These are phyloP conservation scores for Saccharomycopsis babjevae DNA, from an alignment of 805 yeast species.

Conservation along the genomic window DNA sequence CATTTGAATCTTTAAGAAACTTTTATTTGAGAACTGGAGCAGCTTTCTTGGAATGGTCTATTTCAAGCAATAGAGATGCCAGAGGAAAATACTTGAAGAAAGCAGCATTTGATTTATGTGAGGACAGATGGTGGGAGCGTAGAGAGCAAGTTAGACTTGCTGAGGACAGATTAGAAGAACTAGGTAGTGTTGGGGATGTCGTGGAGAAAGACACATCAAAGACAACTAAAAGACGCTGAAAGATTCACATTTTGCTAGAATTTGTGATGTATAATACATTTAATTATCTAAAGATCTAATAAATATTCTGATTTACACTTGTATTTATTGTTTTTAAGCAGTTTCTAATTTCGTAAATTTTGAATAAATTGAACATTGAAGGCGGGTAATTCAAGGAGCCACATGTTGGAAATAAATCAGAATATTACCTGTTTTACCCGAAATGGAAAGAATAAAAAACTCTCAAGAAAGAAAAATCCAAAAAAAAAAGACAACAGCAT, in stretches of 20 bases:
- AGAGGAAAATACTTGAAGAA: conserved; percentile 86
- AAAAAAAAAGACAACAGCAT: neutral
- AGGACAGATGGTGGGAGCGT: conserved; percentile 98
- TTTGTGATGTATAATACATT: neutral
- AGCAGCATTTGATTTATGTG: conserved; percentile 82
- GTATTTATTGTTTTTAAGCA: neutral
- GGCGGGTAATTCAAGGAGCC: neutral
- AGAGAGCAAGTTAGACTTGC: conserved; percentile 82
- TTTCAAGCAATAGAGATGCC: conserved; percentile 72
- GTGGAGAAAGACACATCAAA: conserved; percentile 57
- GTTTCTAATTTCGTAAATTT: neutral
- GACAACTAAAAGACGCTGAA: conserved; percentile 40
- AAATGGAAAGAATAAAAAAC: neutral
- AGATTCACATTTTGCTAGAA: neutral
- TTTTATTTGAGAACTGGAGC: conserved; percentile 85
- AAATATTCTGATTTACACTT: neutral
- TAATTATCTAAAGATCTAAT: neutral
- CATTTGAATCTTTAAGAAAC: conserved; percentile 75
- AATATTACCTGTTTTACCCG: neutral
- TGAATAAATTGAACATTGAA: neutral
- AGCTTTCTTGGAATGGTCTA: conserved; percentile 85
- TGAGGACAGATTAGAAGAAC: conserved; percentile 82
- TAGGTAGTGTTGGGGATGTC: conserved; percentile 85
- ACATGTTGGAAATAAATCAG: neutral
- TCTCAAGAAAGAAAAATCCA: neutral